A percentile compares a stretch with the other conserved stretches of the same genome.
phyloP scores from a whole-genome alignment of 306 rosid genomes.

The Nissolia schottii region DNA sequence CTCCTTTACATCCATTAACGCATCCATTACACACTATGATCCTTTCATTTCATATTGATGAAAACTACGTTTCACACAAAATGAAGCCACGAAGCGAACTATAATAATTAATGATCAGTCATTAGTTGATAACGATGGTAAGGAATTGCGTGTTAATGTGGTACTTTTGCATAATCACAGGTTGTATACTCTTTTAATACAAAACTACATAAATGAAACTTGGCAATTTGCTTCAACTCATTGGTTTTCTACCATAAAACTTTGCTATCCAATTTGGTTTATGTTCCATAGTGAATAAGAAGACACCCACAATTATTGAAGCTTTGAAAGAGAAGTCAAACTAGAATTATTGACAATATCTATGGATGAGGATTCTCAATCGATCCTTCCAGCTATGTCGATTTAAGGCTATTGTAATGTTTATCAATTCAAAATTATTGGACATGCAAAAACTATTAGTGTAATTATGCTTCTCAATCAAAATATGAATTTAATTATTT shows the following conservation, averaged over 20 bases:
- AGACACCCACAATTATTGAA: constrained; percentile 15
- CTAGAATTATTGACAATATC: not conserved
- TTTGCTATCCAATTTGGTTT: not conserved
- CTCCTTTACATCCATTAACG: too few species aligned
- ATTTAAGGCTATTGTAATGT: not conserved
- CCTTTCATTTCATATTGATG: constrained; percentile 5
- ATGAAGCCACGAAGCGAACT: constrained; percentile 6
- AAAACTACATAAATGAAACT: too few species aligned
- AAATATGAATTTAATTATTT: too few species aligned
- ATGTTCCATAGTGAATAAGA: not conserved
- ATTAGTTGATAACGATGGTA: constrained; percentile 8
- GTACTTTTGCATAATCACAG: not conserved
- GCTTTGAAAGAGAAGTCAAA: not conserved
- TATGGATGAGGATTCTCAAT: not conserved
- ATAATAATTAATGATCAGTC: not conserved
- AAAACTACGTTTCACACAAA: not conserved
- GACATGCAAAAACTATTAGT: not conserved
- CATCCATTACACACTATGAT: too few species aligned
- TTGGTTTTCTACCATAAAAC: not conserved
- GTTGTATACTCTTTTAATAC: not conserved
- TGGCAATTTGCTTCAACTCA: not conserved
- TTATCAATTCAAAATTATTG: not conserved
- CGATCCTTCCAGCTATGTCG: not conserved
- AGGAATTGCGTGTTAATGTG: constrained; percentile 23
- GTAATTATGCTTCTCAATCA: too few species aligned